phyloP scores from a whole-genome alignment of 768 basidiomycete genomes.

The Pholiota molesta region DNA sequence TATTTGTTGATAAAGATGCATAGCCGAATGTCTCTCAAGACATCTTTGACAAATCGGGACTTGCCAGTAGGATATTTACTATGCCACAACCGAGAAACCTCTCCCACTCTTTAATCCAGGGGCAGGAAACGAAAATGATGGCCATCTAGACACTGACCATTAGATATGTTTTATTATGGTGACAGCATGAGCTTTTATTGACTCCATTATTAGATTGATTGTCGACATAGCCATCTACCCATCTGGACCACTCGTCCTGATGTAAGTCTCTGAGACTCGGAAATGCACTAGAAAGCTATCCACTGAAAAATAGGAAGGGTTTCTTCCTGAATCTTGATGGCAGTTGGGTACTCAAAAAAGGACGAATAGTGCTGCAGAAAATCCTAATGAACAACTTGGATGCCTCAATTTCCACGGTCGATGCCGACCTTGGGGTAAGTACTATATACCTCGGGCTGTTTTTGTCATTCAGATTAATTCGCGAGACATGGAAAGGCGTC shows the following conservation, averaged over 20 bases:
- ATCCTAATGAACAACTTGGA: not conserved
- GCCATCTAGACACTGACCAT: slow-evolving; percentile 18
- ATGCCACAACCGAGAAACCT: slow-evolving; percentile 26
- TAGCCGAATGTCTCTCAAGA: not conserved
- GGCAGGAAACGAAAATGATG: slow-evolving; percentile 11
- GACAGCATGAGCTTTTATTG: slow-evolving; percentile 19
- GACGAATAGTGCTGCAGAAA: not conserved
- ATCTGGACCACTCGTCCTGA: slow-evolving; percentile 15
- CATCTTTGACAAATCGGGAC: not conserved
- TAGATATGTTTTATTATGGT: slow-evolving; percentile 20
- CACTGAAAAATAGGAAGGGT: slow-evolving; percentile 6
- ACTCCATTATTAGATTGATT: slow-evolving; percentile 5
- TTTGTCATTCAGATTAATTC: slow-evolving; percentile 7
- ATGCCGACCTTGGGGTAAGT: too few species aligned
- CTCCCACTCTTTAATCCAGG: slow-evolving; percentile 11
- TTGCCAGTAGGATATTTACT: not conserved
- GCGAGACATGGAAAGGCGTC: slow-evolving; percentile 2
- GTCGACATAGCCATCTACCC: slow-evolving; percentile 11
- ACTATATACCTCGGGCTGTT: too few species aligned
- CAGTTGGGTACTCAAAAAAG: not conserved
- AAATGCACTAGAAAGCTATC: slow-evolving; percentile 12
- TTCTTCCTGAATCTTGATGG: not conserved
- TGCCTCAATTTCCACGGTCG: too few species aligned
- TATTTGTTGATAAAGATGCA: not conserved
- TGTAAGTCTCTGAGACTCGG: slow-evolving; percentile 5